These are phyloP conservation scores for Misopates orontium DNA, from an alignment of 257 asterid species.

Conservation along the genomic window DNA sequence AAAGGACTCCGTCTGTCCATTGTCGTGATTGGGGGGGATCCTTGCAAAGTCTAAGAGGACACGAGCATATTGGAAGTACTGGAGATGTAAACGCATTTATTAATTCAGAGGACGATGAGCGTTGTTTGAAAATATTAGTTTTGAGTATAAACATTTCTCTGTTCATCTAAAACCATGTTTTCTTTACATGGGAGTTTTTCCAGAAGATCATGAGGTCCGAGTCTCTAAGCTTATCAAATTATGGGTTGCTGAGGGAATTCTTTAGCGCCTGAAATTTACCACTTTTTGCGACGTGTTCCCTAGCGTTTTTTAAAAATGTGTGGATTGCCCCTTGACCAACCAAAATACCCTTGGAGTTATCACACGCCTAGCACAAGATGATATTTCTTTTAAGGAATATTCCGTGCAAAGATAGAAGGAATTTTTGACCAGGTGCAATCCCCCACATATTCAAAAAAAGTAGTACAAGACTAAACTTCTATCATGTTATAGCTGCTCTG, in stretches of 20 bases:
- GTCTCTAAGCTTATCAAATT: not conserved
- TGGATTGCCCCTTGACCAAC: too few relatives aligned
- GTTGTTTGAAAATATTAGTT: not conserved
- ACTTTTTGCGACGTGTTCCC: too few relatives aligned
- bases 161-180: not conserved
- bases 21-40: not conserved
- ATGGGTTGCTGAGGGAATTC: conserved; percentile 15
- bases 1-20: not conserved
- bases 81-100: not conserved
- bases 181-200: not conserved
- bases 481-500: too few relatives aligned
- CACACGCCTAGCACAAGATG: too few relatives aligned
- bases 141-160: not conserved
- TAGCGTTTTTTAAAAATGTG: too few relatives aligned
- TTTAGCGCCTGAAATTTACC: too few relatives aligned
- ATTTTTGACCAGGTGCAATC: too few relatives aligned
- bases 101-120: not conserved
- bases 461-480: too few relatives aligned
- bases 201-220: not conserved
- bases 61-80: not conserved
- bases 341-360: too few relatives aligned
- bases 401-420: too few relatives aligned
- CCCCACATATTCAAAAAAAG: too few relatives aligned
- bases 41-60: not conserved
- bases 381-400: too few relatives aligned